Evolutionary conservation across 2,329 filamentous ascomycete species (phyloP), one percentile per base, ranked within the genome.

Genomic region (Camillea tinctor): DNA sequence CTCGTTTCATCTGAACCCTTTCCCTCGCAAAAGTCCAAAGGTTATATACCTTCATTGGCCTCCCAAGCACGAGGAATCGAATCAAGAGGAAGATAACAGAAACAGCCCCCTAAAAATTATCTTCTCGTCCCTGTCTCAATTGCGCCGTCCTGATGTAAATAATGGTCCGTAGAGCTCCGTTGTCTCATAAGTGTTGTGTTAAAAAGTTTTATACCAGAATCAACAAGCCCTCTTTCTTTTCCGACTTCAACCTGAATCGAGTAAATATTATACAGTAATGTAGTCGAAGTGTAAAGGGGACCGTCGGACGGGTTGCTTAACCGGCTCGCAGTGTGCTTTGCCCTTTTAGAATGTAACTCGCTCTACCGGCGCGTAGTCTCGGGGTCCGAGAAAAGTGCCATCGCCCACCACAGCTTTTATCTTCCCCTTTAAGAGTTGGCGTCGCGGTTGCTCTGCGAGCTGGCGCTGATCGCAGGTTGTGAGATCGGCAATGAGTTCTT

Each of bases 371-470:
- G 51, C 23, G 20, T 51, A 20, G 26, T 44, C 26, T 49, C 48
- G 30, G 52, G 24, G 53, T 26, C 24, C 48, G 44, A 54, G 57
- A 36, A 53, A 20, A 48, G 54, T 53, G 50, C 61, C 58, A 53
- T 22, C 52, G 26, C 50, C 60, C 52, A 54, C 59, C 58, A 57
- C 56, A 50, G 50, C 51, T 54, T 59, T 52, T 52, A 9, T 30
- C 11, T 44, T 55, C 51, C 55, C 19, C 44, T 60, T 62, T 76
- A 89, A 70, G 85, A 87, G 75, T 94, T 93, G 62, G 92, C 89
- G 75, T 98, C 94, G 71, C 91, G 86, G 84, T 88, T 92, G 80
- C 93, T 97, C 78, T 93, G 89, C 65, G 91, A 89, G 80, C 93
- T 97, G 22, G 94, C 92, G 75, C 93, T 97, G 79, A 96, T 90